These are phyloP conservation scores for Diaporthe vexans DNA, from an alignment of 2,329 filamentous ascomycete genomes.

Conservation along the genomic window DNA sequence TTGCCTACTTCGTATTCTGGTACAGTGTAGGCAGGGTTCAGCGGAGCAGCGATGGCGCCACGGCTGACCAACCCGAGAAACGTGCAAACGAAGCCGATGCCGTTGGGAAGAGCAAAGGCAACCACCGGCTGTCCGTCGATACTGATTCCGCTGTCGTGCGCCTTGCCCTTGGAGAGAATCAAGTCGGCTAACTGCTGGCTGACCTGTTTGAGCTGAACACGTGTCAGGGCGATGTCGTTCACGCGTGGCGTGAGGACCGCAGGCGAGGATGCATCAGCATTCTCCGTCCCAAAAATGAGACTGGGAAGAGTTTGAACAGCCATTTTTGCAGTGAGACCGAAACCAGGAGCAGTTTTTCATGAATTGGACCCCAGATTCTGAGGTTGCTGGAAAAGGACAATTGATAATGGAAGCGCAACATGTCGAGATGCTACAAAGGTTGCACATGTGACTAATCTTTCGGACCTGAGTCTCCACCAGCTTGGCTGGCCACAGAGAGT, in stretches of 20 bases:
- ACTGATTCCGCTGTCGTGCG: neutral
- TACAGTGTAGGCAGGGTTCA: conserved; percentile 91
- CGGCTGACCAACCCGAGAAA: conserved; percentile 91
- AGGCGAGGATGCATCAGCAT: neutral
- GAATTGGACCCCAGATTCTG: neutral
- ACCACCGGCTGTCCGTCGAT: conserved; percentile 16
- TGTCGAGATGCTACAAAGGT: neutral
- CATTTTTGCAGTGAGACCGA: neutral
- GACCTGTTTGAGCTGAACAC: neutral
- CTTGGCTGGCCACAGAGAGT: neutral
- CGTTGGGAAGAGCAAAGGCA: conserved; percentile 21
- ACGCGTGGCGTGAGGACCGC: conserved; percentile 1
- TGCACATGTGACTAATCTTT: no score
- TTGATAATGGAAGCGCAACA: neutral
- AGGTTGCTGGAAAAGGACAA: neutral
- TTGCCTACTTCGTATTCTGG: conserved; percentile 77
- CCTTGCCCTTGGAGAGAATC: neutral
- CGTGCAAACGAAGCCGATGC: conserved; percentile 77
- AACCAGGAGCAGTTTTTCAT: accelerated
- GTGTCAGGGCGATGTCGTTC: neutral
- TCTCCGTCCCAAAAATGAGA: neutral
- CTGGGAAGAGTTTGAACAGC: neutral
- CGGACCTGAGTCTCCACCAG: no score
- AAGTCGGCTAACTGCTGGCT: neutral
- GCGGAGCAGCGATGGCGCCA: conserved; percentile 84